Conservation (phyloP, 2,329 filamentous ascomycete genomes). For the Epichloe bromicola region DNA sequence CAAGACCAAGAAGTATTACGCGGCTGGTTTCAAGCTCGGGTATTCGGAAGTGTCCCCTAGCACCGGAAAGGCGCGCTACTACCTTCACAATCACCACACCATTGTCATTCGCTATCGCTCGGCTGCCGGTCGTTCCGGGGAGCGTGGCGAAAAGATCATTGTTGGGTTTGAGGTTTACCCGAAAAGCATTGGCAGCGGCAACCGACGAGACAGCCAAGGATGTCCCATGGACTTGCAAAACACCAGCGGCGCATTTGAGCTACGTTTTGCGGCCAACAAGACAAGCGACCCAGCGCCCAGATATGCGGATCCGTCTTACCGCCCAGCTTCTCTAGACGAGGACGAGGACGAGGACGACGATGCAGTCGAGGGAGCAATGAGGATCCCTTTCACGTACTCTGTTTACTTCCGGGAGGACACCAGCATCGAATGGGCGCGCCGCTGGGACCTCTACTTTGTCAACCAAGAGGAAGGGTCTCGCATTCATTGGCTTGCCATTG, state of each 20-base stretch:
- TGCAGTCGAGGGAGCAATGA: slow-evolving; percentile 54
- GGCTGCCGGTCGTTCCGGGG: slow-evolving; percentile 55
- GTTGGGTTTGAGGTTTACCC: slow-evolving; percentile 85
- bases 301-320: slow-evolving; percentile 46
- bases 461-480: slow-evolving; percentile 71
- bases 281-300: slow-evolving; percentile 33
- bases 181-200: slow-evolving; percentile 58
- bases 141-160: slow-evolving; percentile 62
- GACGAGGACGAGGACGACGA: slow-evolving; percentile 36
- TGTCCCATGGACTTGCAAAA: slow-evolving; percentile 56
- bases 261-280: slow-evolving; percentile 52
- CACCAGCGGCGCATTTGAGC: slow-evolving; percentile 51
- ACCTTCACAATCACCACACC: slow-evolving; percentile 79
- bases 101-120: slow-evolving; percentile 68
- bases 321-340: slow-evolving; percentile 29
- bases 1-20: slow-evolving; percentile 76
- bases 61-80: slow-evolving; percentile 51
- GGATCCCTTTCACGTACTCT: slow-evolving; percentile 76
- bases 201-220: slow-evolving; percentile 47
- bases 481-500: slow-evolving; percentile 78
- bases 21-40: slow-evolving; percentile 78
- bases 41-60: slow-evolving; percentile 53
- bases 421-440: slow-evolving; percentile 65
- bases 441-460: slow-evolving; percentile 84
- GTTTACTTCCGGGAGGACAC: slow-evolving; percentile 81